Base-by-base conservation (phyloP, 2,329 filamentous ascomycete genomes). In the Lasiodiplodia sp. region DNA sequence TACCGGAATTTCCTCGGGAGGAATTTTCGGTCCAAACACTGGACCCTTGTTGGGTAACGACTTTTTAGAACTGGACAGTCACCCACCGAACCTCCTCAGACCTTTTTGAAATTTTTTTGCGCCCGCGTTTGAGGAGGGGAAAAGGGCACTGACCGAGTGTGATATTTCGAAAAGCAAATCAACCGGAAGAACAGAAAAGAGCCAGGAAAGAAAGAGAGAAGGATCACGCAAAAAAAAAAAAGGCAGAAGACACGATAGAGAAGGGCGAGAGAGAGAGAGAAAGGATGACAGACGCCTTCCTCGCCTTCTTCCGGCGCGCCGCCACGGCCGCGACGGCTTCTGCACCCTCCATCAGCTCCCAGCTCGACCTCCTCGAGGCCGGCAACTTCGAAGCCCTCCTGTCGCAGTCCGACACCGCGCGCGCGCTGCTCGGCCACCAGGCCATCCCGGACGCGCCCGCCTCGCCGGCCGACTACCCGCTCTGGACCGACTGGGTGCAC, bases 351-450 rank as follows among this genome's bases (percentile, higher is more conserved):
- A 73, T 83, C 3, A 74, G 78, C 66, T 73, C 78, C 37, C 74
- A 78, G 14, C 72, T 85, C 28, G 73, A 77, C 37, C 72, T 77
- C 7, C 75, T 83, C 51, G 80, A 83, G 73, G 74, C 77, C 37
- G 83, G 82, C 65, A 74, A 84, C 53, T 84, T 82, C 69, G 73
- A 78, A 65, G 73, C 72, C 14, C 70, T 85, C 21, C 73, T 85
- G 60, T 73, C 79, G 70, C 72, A 74, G 40, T 4, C 31, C 73
- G 77, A 5, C 79, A 83, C 68, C 57, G 81, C 81, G 49, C 78
- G 78, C 60, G 70, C 77, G 53, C 70, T 85, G 34, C 77, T 85
- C 47, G 82, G 82, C 28, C 79, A 80, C 60, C 71, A 77, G 40
- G 73, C 80, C 49, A 75, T 78, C 57, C n/a, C 16, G 1, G 57